Base-by-base conservation (phyloP, 2,329 filamentous ascomycete genomes). In the Diaporthe vexans region DNA sequence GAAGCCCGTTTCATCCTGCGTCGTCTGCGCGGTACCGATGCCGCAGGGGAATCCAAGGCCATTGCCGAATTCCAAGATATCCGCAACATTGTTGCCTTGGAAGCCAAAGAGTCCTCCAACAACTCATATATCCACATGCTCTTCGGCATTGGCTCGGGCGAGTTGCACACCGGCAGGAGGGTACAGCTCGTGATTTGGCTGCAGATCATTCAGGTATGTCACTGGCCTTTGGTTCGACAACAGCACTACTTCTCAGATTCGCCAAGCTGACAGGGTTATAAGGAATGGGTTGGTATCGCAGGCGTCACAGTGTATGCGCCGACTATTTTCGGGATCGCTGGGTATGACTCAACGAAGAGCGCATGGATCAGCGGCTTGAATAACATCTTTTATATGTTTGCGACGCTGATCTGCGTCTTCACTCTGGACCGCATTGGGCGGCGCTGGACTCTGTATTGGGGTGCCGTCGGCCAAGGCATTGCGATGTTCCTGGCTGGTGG, bases 131-230 rank as follows among this genome's bases (percentile, higher is more conserved):
- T 89, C 4, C 84, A 89, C 63, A 94, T 94, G 92, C 82, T 94
- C 1, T 91, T 93, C 70, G 91, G 91, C 3, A 88, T 90, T 72
- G 91, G 90, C 3, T 92, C 91, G 0, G 92, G 88, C 0, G 90
- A 92, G 69, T 81, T 94, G 11, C 92, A 94, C 76, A 92, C 90
- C 0, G 92, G 89, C 0, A 87, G 92, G 1, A 89, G 93, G 8
- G 91, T 94, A 0, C 91, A 94, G 78, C 86, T 94, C 1, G 91
- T 92, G 4, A 86, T 94, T 48, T 94, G 92, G 91, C 85, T 94
- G 11, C 91, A 94, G 82, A 92, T 94, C 58, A 88, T 94, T 79
- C 91, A 93, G 78, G 63, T 67, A 52, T 21, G 40, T 35, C 8
- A 37, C 1, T 33, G 7, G 8, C 13, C 19, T 17, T 21, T 19